Percentiles rank a stretch among this genome's conserved stretches.
Conservation (phyloP, 2,329 filamentous ascomycete genomes). For the Fusarium heterosporum region DNA sequence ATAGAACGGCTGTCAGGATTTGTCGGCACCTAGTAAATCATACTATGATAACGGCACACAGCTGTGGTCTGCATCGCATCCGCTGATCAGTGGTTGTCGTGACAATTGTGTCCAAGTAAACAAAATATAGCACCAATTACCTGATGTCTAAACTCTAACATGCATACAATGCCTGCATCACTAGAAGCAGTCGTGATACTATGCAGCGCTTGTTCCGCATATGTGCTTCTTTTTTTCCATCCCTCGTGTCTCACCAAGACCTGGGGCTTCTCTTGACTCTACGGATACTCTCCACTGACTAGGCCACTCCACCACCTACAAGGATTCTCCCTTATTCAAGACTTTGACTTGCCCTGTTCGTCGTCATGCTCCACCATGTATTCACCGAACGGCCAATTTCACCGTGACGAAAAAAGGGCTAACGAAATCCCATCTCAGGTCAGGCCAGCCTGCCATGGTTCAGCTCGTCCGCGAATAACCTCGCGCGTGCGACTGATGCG, state of each 20-base stretch:
- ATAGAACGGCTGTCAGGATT: slow-evolving; percentile 24
- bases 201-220: slow-evolving; percentile 9
- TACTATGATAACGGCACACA: neutral
- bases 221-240: slow-evolving; percentile 17
- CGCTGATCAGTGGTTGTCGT: slow-evolving; percentile 38
- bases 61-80: slow-evolving; percentile 8
- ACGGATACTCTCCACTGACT: slow-evolving; percentile 28
- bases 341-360: slow-evolving; percentile 25
- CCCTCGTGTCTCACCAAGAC: slow-evolving; percentile 33
- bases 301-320: slow-evolving; percentile 41
- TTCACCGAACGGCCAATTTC: slow-evolving; percentile 39
- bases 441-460: slow-evolving; percentile 25
- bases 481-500: slow-evolving; percentile 10
- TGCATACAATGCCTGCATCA: slow-evolving; percentile 20
- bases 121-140: slow-evolving; percentile 11
- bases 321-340: slow-evolving; percentile 41
- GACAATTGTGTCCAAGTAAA: slow-evolving; percentile 36
- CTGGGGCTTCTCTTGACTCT: slow-evolving; percentile 19
- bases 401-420: slow-evolving; percentile 30
- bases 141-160: slow-evolving; percentile 21
- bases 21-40: slow-evolving; percentile 4
- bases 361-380: slow-evolving; percentile 37
- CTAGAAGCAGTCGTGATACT: slow-evolving; percentile 1
- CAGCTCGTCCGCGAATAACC: slow-evolving; percentile 32
- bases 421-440: slow-evolving; percentile 33